Conservation (phyloP, 106 monocot genomes). For the Triglochin maritima region DNA sequence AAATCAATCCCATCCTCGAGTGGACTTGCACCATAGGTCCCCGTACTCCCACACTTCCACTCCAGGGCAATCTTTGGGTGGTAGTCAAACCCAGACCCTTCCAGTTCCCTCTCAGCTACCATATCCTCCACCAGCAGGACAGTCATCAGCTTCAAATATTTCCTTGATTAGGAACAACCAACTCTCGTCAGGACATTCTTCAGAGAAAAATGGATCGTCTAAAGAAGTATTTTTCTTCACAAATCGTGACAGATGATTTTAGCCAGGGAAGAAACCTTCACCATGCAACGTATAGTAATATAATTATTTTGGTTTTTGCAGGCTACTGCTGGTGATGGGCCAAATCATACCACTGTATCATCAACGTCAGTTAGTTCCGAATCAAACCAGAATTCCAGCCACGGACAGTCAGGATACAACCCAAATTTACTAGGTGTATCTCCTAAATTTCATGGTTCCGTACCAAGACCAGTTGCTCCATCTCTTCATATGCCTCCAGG, state of each 20-base stretch:
- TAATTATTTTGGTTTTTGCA: constrained; percentile 30
- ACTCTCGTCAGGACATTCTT: constrained; percentile 8
- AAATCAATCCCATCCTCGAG: constrained; percentile 24
- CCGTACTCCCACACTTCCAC: constrained; percentile 50
- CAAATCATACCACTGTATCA: constrained; percentile 7
- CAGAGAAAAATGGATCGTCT: constrained; percentile 11
- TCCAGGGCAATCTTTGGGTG: constrained; percentile 32
- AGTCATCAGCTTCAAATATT: constrained; percentile 27
- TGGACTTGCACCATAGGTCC: constrained; percentile 18
- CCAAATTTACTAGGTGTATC: not conserved
- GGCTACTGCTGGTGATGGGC: constrained; percentile 14
- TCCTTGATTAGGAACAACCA: constrained; percentile 25
- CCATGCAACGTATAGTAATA: not conserved
- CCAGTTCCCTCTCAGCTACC: constrained; percentile 23
- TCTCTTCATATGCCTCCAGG: constrained; percentile 27
- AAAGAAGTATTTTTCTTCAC: constrained; percentile 20
- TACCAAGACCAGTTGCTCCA: constrained; percentile 10
- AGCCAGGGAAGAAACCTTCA: too few relatives aligned
- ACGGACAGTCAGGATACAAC: constrained; percentile 16
- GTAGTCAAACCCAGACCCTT: constrained; percentile 28
- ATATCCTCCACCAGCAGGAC: constrained; percentile 26
- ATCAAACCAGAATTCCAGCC: constrained; percentile 8
- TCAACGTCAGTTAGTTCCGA: constrained; percentile 14
- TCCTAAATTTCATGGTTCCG: constrained; percentile 19
- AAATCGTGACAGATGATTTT: not conserved